A percentile compares a stretch with the other conserved stretches of the same genome.
phyloP scores from a whole-genome alignment of 495 filamentous ascomycete species.

The Astrothelium subdiscretum region DNA sequence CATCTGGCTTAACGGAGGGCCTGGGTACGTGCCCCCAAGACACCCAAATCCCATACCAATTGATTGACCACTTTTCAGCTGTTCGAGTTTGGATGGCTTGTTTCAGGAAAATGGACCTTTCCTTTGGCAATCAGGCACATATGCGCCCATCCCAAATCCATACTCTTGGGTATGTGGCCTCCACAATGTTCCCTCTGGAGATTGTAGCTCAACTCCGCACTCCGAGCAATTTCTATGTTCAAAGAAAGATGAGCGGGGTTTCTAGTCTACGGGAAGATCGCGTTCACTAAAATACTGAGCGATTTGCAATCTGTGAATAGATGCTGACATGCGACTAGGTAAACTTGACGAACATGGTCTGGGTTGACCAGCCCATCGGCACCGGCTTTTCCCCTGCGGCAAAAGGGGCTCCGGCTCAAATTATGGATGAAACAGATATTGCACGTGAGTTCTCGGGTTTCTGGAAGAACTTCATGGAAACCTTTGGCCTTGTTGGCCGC shows the following conservation, averaged over 20 bases:
- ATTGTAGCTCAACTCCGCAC: neutral
- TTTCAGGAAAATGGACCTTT: conserved; percentile 71
- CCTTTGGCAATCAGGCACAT: conserved; percentile 59
- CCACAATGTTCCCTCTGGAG: neutral
- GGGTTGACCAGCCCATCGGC: conserved; percentile 66
- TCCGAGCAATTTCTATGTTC: too few relatives aligned
- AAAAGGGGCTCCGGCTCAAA: conserved; percentile 43
- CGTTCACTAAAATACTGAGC: too few relatives aligned
- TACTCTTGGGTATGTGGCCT: conserved; percentile 27
- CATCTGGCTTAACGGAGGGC: conserved; percentile 66
- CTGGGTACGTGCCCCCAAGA: conserved; percentile 25
- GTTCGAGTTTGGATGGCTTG: conserved; percentile 47
- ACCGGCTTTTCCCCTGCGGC: conserved; percentile 49
- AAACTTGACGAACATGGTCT: conserved; percentile 67
- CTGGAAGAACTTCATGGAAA: conserved; percentile 19
- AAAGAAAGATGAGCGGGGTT: too few relatives aligned
- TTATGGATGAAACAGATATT: conserved; percentile 51
- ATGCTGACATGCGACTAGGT: conserved; percentile 41
- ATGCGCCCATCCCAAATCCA: conserved; percentile 49
- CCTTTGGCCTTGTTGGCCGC: conserved; percentile 11
- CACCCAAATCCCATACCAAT: neutral
- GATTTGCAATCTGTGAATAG: neutral
- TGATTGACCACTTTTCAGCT: neutral
- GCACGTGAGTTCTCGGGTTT: conserved; percentile 49
- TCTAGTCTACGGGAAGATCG: too few relatives aligned